A percentile compares a stretch with the other conserved stretches of the same genome.
Conservation (phyloP, 371 early-diverging fungal species). For the Basidiobolus meristosporus region DNA sequence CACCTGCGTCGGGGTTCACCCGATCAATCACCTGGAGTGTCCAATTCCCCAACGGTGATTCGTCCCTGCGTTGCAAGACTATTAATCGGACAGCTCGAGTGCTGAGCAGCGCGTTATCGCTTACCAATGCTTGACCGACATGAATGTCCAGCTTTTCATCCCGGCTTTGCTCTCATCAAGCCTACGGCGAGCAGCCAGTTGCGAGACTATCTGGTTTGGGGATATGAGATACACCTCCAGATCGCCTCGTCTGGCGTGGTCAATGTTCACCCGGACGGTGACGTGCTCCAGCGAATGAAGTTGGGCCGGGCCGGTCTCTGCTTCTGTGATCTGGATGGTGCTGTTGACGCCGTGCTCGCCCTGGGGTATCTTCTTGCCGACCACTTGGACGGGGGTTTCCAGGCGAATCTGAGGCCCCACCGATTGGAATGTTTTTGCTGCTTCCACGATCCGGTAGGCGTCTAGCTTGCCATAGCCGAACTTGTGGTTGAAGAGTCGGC, state of each 20-base stretch:
- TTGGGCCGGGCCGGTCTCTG: constrained; percentile 16
- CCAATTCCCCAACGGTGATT: constrained; percentile 70
- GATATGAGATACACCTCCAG: constrained; percentile 52
- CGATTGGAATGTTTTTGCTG: constrained; percentile 37
- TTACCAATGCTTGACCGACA: constrained; percentile 90
- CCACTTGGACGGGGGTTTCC: constrained; percentile 13
- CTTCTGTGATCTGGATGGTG: constrained; percentile 16
- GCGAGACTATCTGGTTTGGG: constrained; percentile 41
- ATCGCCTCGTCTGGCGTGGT: constrained; percentile 65
- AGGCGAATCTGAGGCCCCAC: constrained; percentile 45
- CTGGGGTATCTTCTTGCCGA: constrained; percentile 34
- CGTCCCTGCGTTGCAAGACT: constrained; percentile 62
- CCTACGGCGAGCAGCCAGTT: constrained; percentile 42
- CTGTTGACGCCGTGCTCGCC: constrained; percentile 14
- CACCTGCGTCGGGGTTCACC: constrained; percentile 14
- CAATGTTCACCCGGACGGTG: constrained; percentile 63
- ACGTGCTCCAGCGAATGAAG: constrained; percentile 62
- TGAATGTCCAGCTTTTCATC: constrained; percentile 76
- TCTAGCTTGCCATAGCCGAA: constrained; percentile 88
- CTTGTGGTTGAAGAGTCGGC: constrained; percentile 62
- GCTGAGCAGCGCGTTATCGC: constrained; percentile 3
- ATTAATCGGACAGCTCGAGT: too few species aligned
- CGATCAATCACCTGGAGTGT: constrained; percentile 38
- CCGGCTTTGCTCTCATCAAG: constrained; percentile 46
- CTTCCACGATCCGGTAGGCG: constrained; percentile 57